A percentile compares a stretch with the other conserved stretches of the same genome.
These are phyloP conservation scores for Xylaria acuta DNA, from an alignment of 495 filamentous ascomycete genomes.

Conservation along the genomic window DNA sequence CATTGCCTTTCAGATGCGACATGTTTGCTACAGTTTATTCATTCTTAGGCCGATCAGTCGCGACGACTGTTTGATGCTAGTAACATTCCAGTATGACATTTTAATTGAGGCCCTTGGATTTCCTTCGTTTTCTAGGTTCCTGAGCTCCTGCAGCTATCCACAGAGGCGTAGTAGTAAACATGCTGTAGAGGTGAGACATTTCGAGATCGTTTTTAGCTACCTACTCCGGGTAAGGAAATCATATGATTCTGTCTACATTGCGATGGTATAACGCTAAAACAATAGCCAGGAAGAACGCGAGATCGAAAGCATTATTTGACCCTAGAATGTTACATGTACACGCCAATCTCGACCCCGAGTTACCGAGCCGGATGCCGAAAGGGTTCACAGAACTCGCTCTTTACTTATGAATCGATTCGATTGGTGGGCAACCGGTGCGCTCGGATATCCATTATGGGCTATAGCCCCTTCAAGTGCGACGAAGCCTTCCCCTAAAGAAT, in stretches of 20 bases:
- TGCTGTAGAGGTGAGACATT: no score
- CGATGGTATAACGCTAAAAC: background rate
- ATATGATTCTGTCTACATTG: no score
- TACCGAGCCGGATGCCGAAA: slow-evolving; percentile 33
- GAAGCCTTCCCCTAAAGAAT: slow-evolving; percentile 30
- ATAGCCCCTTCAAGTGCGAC: slow-evolving; percentile 30
- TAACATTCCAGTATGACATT: no score
- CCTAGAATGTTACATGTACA: slow-evolving; percentile 40
- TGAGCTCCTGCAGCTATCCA: no score
- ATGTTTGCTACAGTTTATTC: slow-evolving; percentile 52
- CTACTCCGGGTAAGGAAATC: no score
- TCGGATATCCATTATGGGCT: slow-evolving; percentile 38
- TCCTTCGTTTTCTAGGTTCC: no score
- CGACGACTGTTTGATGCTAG: slow-evolving; percentile 19
- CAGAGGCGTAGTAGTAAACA: no score
- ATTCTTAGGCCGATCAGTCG: slow-evolving; percentile 49
- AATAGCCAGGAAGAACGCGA: background rate
- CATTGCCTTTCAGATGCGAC: slow-evolving; percentile 59
- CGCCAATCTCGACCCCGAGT: slow-evolving; percentile 37
- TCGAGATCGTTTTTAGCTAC: no score
- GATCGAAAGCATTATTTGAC: slow-evolving; percentile 39
- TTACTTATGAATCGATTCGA: slow-evolving; percentile 48
- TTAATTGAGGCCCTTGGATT: no score
- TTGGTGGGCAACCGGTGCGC: slow-evolving; percentile 39
- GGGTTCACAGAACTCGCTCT: slow-evolving; percentile 33